Evolutionary conservation across 192 early-diverging fungal species (phyloP).

Genomic region (Coemansia umbellata): DNA sequence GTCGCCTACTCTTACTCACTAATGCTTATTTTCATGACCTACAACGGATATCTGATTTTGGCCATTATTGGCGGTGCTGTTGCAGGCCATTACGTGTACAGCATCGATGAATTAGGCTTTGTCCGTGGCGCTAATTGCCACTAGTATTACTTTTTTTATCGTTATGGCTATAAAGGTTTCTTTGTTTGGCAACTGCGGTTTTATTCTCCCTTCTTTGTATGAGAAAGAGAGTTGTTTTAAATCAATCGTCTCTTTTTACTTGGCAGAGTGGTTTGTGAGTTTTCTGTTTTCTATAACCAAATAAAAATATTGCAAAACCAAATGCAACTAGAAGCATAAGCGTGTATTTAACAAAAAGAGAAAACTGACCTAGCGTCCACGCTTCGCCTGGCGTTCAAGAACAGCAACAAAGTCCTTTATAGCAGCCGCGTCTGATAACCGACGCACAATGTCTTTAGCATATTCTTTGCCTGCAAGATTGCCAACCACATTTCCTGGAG

Average conservation of each 20-base stretch:
- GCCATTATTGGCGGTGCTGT: constrained; percentile 63
- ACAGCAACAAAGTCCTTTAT: constrained; percentile 43
- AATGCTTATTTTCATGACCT: constrained; percentile 85
- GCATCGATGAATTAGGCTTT: constrained; percentile 31
- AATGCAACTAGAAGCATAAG: too few relatives aligned
- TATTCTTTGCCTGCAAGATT: constrained; percentile 88
- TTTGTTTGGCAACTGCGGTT: too few relatives aligned
- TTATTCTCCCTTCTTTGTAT: too few relatives aligned
- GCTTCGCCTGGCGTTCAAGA: constrained; percentile 31
- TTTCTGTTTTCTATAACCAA: too few relatives aligned
- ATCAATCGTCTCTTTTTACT: too few relatives aligned
- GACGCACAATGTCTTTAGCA: constrained; percentile 65
- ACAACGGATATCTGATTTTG: constrained; percentile 73
- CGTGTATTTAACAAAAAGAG: too few relatives aligned
- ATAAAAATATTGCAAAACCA: too few relatives aligned
- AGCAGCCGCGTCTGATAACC: constrained; percentile 31
- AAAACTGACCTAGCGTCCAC: constrained; percentile 14
- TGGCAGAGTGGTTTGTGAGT: too few relatives aligned
- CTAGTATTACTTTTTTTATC: constrained; percentile 6
- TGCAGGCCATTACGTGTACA: constrained; percentile 60
- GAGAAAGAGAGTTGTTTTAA: too few relatives aligned
- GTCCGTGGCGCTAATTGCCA: constrained; percentile 52
- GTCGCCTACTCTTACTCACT: constrained; percentile 68
- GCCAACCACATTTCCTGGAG: constrained; percentile 81
- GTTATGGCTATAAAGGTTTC: too few relatives aligned